Evolutionary conservation across 2,329 filamentous ascomycete genomes (phyloP).

Genomic region (Hypoxylon sp.): DNA sequence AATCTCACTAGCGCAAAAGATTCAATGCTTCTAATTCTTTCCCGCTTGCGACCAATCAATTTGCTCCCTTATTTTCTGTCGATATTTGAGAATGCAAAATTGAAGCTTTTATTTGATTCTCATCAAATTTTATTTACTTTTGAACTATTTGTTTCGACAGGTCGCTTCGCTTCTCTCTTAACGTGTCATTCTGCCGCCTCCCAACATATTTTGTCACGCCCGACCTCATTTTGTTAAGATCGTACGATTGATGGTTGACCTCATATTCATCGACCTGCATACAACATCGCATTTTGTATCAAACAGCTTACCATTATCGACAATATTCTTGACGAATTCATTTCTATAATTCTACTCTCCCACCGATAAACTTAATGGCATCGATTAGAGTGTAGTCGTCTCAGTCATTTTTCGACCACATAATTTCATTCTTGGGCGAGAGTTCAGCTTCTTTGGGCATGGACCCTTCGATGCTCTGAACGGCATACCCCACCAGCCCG

Average conservation of each 20-base stretch:
- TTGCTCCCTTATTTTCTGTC: conserved; percentile 3
- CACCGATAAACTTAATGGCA: no score
- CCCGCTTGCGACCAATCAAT: conserved; percentile 26
- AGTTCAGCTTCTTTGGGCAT: conserved; percentile 1
- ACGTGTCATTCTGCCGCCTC: background rate
- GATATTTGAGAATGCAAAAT: conserved; percentile 15
- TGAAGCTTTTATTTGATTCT: conserved; percentile 10
- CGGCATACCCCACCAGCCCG: conserved; percentile 2
- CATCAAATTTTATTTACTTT: conserved; percentile 1
- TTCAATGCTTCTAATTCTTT: conserved; percentile 20
- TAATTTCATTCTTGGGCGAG: background rate
- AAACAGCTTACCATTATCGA: conserved; percentile 1
- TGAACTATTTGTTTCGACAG: background rate
- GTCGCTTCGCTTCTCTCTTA: background rate
- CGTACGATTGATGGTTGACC: conserved; percentile 14
- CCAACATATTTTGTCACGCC: background rate
- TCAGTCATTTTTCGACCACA: no score
- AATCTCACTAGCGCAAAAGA: conserved; percentile 17
- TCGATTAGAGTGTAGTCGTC: no score
- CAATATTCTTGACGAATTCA: no score
- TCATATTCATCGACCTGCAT: background rate
- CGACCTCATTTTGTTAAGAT: conserved; percentile 8
- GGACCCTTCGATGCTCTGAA: conserved; percentile 1
- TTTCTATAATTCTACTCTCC: no score
- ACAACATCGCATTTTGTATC: no score